These are phyloP conservation scores for Agaricus subrufescens DNA, from an alignment of 768 basidiomycete genomes.

Conservation along the genomic window DNA sequence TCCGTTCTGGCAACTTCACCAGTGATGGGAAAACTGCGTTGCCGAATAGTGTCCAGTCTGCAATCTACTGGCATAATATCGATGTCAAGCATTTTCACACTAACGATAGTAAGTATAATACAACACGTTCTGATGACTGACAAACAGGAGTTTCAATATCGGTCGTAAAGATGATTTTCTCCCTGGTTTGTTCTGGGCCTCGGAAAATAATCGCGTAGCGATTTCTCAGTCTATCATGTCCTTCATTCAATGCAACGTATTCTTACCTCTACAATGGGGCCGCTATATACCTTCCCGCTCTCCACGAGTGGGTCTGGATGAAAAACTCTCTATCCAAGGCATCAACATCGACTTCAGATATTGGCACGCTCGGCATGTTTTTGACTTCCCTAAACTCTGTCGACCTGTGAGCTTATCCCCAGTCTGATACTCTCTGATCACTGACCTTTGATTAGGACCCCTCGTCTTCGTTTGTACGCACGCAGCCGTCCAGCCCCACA, in stretches of 20 bases:
- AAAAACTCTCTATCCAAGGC: no score
- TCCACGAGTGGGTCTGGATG: no score
- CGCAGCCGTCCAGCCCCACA: neutral
- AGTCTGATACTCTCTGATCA: no score
- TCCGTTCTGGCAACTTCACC: neutral
- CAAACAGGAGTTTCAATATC: neutral
- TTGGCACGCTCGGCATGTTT: neutral
- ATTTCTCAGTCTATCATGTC: neutral
- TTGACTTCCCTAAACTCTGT: neutral
- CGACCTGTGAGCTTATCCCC: no score
- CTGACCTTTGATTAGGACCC: no score
- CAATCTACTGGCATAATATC: neutral
- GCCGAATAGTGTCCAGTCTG: neutral
- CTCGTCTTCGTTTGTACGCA: neutral
- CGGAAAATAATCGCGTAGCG: neutral
- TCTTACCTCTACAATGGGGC: neutral
- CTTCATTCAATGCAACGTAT: neutral
- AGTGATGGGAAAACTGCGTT: neutral
- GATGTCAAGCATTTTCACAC: neutral
- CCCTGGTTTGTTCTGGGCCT: neutral
- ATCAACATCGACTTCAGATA: neutral
- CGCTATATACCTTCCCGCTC: neutral
- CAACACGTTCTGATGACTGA: neutral
- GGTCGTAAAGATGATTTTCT: neutral
- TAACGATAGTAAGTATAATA: neutral